A percentile compares a stretch with the other conserved stretches of the same genome.
Evolutionary conservation across 108 stramenopile genomes (phyloP).

Genomic region (Hondaea fermentalgiana): DNA sequence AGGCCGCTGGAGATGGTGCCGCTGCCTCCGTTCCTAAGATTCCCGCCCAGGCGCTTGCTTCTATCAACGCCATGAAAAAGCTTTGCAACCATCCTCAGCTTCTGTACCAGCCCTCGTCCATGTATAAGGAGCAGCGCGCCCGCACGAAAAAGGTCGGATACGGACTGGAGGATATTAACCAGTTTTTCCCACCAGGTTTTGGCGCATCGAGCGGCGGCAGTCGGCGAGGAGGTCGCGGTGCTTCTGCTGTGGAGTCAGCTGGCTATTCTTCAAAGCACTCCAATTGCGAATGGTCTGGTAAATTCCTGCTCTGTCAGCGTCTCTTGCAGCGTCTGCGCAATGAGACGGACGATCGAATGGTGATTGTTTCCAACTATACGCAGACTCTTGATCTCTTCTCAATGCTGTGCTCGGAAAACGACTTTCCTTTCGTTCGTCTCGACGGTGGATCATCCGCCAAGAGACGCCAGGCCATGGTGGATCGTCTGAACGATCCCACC

Average conservation of each 20-base stretch:
- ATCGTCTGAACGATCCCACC: conserved; percentile 87
- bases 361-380: conserved; percentile 92
- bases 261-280: conserved; percentile 20
- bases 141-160: not conserved
- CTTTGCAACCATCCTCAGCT: conserved; percentile 22
- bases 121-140: not conserved
- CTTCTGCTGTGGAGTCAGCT: not conserved
- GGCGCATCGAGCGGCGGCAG: not conserved
- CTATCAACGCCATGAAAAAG: conserved; percentile 9
- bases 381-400: conserved; percentile 90
- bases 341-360: conserved; percentile 83
- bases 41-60: not conserved
- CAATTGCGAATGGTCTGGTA: conserved; percentile 47
- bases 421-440: conserved; percentile 77
- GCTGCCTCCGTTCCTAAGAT: not conserved
- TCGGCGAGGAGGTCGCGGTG: not conserved
- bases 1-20: conserved; percentile 66
- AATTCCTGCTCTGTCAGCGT: conserved; percentile 83
- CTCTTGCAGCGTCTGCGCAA: conserved; percentile 86
- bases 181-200: not conserved
- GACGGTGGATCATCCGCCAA: conserved; percentile 64
- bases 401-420: conserved; percentile 76
- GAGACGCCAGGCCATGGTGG: conserved; percentile 64
- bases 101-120: not conserved
- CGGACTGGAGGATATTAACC: not conserved